Conservation (phyloP, 805 yeast genomes). For the Kluyveromyces lactis region DNA sequence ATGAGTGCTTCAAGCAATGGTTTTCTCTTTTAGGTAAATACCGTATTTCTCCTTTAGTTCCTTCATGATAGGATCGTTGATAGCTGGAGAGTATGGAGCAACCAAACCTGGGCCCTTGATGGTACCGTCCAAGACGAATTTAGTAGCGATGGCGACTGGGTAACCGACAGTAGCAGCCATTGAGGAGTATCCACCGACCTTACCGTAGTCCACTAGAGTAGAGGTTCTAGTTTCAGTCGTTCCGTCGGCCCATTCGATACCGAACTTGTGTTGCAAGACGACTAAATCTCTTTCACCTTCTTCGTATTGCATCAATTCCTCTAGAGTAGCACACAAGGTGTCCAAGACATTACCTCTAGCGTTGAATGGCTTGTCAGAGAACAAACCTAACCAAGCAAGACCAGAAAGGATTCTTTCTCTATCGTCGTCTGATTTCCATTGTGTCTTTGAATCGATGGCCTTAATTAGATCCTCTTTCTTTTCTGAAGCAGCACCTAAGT, state of each 20-base stretch:
- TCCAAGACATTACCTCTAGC: conserved; percentile 95
- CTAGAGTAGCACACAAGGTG: conserved; percentile 93
- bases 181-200: conserved; percentile 82
- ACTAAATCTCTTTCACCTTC: conserved; percentile 94
- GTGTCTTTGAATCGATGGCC: conserved; percentile 68
- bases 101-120: conserved; percentile 72
- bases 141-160: conserved; percentile 94
- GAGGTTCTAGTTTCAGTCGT: conserved; percentile 86
- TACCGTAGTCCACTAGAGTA: conserved; percentile 90
- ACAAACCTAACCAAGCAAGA: conserved; percentile 88
- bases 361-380: conserved; percentile 63
- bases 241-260: conserved; percentile 95
- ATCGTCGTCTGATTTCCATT: conserved; percentile 73
- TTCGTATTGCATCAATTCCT: conserved; percentile 92
- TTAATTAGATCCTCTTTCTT: conserved; percentile 66
- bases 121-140: conserved; percentile 77
- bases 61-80: conserved; percentile 86
- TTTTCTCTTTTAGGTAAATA: conserved; percentile 83
- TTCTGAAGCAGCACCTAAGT: conserved; percentile 65
- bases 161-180: conserved; percentile 99
- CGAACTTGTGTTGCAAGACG: conserved; percentile 94
- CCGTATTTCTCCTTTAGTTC: conserved; percentile 84
- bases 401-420: conserved; percentile 84
- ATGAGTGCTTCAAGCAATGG: conserved; percentile 32
- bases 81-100: conserved; percentile 89